Evolutionary conservation across 208 protist genomes (phyloP).

Genomic region (Trypanosoma melophagium): DNA sequence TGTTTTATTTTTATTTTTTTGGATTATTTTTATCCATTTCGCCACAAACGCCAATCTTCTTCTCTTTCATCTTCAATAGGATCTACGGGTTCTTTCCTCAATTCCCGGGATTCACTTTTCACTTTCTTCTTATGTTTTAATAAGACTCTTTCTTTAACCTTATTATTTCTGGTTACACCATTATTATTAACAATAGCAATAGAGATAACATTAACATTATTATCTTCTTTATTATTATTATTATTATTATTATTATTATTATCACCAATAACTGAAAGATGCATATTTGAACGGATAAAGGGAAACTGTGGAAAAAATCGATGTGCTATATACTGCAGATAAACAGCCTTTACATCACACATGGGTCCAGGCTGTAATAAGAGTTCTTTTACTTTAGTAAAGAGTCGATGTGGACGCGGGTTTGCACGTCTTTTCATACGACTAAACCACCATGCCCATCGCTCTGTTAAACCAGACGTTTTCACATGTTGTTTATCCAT

Average conservation of each 20-base stretch:
- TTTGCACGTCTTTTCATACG: background rate
- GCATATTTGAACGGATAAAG: background rate
- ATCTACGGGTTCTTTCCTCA: background rate
- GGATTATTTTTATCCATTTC: background rate
- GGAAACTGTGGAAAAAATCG: slow-evolving; percentile 27
- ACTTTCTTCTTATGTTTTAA: background rate
- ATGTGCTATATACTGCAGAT: slow-evolving; percentile 22
- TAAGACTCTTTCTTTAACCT: background rate
- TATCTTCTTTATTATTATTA: background rate
- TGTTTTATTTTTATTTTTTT: background rate
- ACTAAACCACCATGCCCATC: slow-evolving; percentile 27
- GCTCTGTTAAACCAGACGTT: background rate
- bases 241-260: background rate
- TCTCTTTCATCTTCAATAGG: background rate
- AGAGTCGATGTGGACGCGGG: slow-evolving; percentile 22
- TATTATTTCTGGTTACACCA: background rate
- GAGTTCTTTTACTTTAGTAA: slow-evolving; percentile 20
- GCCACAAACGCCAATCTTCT: background rate
- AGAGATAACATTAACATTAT: background rate
- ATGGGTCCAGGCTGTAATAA: slow-evolving; percentile 22
- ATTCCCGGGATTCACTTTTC: too few relatives aligned
- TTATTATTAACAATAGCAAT: background rate
- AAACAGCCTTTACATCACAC: slow-evolving; percentile 25
- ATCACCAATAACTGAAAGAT: background rate
- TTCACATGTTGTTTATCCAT: slow-evolving; percentile 3